Evolutionary conservation across 1,284 basidiomycete genomes (phyloP).

Genomic region (Prillingera fragicola): DNA sequence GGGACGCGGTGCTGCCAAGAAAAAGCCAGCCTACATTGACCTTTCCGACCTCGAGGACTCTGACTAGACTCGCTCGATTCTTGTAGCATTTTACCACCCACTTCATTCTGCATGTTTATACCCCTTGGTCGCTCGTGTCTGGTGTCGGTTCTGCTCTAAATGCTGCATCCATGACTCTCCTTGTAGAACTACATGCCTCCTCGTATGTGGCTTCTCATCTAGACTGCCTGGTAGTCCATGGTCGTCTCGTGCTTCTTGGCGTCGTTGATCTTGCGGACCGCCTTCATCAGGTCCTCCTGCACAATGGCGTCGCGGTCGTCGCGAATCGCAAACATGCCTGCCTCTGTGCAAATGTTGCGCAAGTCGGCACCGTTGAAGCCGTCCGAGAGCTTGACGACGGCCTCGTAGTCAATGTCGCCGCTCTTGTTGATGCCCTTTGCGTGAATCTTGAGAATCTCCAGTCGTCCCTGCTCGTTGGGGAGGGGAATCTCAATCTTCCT

Average conservation of each 20-base stretch:
- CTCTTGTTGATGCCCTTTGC: conserved; percentile 89
- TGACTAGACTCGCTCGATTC: not conserved
- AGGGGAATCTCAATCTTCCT: conserved; percentile 97
- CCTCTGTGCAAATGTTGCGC: conserved; percentile 94
- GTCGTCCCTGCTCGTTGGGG: conserved; percentile 87
- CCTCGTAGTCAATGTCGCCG: conserved; percentile 92
- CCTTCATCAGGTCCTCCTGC: conserved; percentile 96
- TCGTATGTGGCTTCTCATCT: conserved; percentile 12
- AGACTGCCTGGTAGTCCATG: conserved; percentile 36
- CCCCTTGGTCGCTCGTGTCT: not conserved
- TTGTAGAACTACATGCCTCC: conserved; percentile 6
- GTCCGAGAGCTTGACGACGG: conserved; percentile 92
- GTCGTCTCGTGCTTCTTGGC: conserved; percentile 85
- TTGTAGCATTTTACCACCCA: not conserved
- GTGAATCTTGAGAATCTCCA: conserved; percentile 98
- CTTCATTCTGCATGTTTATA: not conserved
- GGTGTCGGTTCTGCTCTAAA: conserved; percentile 1
- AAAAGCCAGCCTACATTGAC: conserved; percentile 20
- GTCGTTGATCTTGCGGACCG: conserved; percentile 92
- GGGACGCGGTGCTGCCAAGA: conserved; percentile 1
- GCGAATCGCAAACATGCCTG: conserved; percentile 98
- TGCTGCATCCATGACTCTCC: not conserved
- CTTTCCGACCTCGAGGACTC: conserved; percentile 16
- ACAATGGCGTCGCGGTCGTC: conserved; percentile 87
- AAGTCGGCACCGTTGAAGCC: conserved; percentile 93